Evolutionary conservation across 1,284 basidiomycete species (phyloP).

Genomic region (Leucoagaricus sp.): DNA sequence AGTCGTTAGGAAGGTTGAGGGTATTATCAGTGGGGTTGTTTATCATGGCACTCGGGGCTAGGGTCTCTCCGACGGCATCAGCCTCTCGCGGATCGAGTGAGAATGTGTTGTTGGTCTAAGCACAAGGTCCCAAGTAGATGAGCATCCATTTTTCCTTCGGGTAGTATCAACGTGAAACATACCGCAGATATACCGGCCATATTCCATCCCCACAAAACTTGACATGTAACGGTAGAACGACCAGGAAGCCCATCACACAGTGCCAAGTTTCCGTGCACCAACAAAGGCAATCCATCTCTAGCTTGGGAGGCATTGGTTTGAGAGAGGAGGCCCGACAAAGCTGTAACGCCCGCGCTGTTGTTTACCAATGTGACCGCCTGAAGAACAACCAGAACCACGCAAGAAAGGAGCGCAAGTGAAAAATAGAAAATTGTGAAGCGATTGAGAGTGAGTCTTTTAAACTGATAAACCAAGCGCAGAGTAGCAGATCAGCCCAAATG

Average conservation of each 20-base stretch:
- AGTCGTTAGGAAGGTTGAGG: slow-evolving; percentile 18
- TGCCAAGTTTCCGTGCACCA: slow-evolving; percentile 26
- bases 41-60: background rate
- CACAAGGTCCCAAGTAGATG: no score
- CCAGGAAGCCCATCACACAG: slow-evolving; percentile 28
- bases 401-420: slow-evolving; percentile 40
- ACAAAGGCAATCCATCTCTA: slow-evolving; percentile 25
- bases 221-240: slow-evolving; percentile 21
- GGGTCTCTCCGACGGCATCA: background rate
- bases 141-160: background rate
- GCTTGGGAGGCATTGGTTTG: slow-evolving; percentile 22
- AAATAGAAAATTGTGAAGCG: slow-evolving; percentile 46
- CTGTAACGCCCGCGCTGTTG: slow-evolving; percentile 32
- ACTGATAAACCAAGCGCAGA: slow-evolving; percentile 33
- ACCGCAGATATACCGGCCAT: slow-evolving; percentile 7
- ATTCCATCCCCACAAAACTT: slow-evolving; percentile 2
- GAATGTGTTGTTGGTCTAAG: slow-evolving; percentile 12
- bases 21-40: background rate
- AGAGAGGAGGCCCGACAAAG: slow-evolving; percentile 29
- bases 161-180: background rate
- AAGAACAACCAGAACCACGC: slow-evolving; percentile 36
- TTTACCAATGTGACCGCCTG: slow-evolving; percentile 35
- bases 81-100: background rate
- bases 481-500: background rate
- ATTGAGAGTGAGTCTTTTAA: slow-evolving; percentile 42